These are phyloP conservation scores for Rhododendron molle DNA, from an alignment of 148 eudicot species.

Conservation along the genomic window DNA sequence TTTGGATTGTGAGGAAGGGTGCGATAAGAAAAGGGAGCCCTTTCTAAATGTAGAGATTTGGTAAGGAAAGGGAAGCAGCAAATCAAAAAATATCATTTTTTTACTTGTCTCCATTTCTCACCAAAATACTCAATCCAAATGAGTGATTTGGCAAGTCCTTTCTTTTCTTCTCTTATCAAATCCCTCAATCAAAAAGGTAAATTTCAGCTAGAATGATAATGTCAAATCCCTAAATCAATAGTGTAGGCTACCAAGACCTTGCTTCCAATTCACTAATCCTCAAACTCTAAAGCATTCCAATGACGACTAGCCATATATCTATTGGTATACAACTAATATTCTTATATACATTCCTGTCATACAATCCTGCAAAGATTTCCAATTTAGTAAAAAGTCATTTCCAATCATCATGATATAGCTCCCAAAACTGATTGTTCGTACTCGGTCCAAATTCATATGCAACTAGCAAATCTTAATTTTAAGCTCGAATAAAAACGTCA, in stretches of 20 bases:
- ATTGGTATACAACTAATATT: not conserved
- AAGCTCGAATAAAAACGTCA: not conserved
- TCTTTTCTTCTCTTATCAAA: no score
- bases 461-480: not conserved
- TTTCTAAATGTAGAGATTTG: not conserved
- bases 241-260: no score
- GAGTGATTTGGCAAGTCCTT: not conserved
- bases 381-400: not conserved
- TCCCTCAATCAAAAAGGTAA: no score
- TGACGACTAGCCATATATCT: not conserved
- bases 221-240: not conserved
- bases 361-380: not conserved
- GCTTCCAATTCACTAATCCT: no score
- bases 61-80: not conserved
- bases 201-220: not conserved
- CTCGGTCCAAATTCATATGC: not conserved
- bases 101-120: not conserved
- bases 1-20: not conserved
- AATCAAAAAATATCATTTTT: not conserved
- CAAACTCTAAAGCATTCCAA: no score
- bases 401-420: not conserved
- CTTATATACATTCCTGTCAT: not conserved
- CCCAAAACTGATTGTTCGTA: not conserved
- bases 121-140: not conserved
- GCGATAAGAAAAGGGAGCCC: not conserved